Evolutionary conservation across 306 rosid genomes (phyloP).

Genomic region (Vigna angularis): DNA sequence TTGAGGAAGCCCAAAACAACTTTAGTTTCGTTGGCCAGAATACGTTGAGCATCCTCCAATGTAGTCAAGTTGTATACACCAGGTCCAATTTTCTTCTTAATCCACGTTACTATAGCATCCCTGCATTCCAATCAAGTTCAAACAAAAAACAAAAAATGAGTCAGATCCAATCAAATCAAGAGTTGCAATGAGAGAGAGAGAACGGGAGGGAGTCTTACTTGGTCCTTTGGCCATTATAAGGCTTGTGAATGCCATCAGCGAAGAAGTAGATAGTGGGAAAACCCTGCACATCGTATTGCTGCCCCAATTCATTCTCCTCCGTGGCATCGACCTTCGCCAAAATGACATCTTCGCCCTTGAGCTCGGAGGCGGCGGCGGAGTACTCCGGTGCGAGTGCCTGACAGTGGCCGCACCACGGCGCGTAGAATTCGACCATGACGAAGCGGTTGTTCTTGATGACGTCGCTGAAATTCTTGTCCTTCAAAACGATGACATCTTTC

Average conservation of each 20-base stretch:
- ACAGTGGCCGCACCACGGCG: slow-evolving; percentile 99
- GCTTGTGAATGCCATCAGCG: slow-evolving; percentile 78
- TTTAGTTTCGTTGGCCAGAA: slow-evolving; percentile 74
- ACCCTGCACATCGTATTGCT: slow-evolving; percentile 85
- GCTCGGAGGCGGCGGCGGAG: slow-evolving; percentile 89
- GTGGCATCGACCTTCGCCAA: slow-evolving; percentile 92
- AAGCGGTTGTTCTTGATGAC: slow-evolving; percentile 62
- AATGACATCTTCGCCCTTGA: slow-evolving; percentile 70
- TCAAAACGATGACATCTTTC: slow-evolving; percentile 89
- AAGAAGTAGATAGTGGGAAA: slow-evolving; percentile 83
- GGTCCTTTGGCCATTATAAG: slow-evolving; percentile 79
- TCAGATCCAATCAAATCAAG: slow-evolving; percentile 25
- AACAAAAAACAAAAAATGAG: not conserved
- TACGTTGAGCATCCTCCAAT: slow-evolving; percentile 75
- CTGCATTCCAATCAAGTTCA: slow-evolving; percentile 46
- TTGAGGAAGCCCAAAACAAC: slow-evolving; percentile 86
- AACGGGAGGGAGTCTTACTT: slow-evolving; percentile 54
- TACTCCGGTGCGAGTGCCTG: slow-evolving; percentile 94
- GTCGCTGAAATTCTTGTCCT: slow-evolving; percentile 76
- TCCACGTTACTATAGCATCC: slow-evolving; percentile 88
- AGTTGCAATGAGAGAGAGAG: not conserved
- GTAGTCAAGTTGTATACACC: slow-evolving; percentile 81
- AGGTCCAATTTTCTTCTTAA: slow-evolving; percentile 96
- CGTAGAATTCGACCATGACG: slow-evolving; percentile 96
- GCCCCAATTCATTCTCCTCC: slow-evolving; percentile 82